Conservation (phyloP, 805 yeast species). For the Candida vaughaniae region DNA sequence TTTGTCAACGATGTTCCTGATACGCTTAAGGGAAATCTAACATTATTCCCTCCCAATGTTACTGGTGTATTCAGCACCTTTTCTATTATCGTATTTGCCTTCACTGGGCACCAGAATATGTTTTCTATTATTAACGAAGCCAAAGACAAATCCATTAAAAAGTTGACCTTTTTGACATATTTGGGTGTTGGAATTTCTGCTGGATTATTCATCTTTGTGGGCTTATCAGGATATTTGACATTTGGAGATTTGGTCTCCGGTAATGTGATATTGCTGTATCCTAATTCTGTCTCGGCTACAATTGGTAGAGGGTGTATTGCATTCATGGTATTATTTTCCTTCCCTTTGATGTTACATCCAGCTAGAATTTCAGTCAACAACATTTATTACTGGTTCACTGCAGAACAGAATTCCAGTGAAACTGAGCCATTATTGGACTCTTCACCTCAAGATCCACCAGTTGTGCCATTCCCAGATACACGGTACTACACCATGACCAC, state of each 20-base stretch:
- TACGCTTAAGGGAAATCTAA: slow-evolving; percentile 26
- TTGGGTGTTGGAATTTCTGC: slow-evolving; percentile 61
- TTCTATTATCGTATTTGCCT: slow-evolving; percentile 93
- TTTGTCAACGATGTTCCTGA: slow-evolving; percentile 52
- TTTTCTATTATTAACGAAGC: slow-evolving; percentile 86
- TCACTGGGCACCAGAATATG: slow-evolving; percentile 95
- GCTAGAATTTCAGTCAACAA: slow-evolving; percentile 73
- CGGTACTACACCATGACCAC: slow-evolving; percentile 52
- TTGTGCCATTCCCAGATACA: slow-evolving; percentile 48
- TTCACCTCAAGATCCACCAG: slow-evolving; percentile 33
- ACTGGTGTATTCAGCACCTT: slow-evolving; percentile 61
- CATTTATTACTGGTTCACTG: slow-evolving; percentile 55
- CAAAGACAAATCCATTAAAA: slow-evolving; percentile 46
- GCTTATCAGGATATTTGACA: slow-evolving; percentile 79
- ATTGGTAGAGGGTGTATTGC: slow-evolving; percentile 63
- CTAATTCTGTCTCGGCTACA: slow-evolving; percentile 47
- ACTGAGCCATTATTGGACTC: slow-evolving; percentile 6
- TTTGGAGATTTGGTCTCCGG: slow-evolving; percentile 68
- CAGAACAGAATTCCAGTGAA: background rate
- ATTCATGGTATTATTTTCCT: slow-evolving; percentile 69
- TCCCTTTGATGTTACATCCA: slow-evolving; percentile 80
- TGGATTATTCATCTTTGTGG: slow-evolving; percentile 65
- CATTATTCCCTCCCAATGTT: slow-evolving; percentile 39
- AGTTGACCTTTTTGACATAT: slow-evolving; percentile 40
- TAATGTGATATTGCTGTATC: slow-evolving; percentile 68